A percentile compares a stretch with the other conserved stretches of the same genome.
phyloP scores from a whole-genome alignment of 1,284 basidiomycete genomes.

The Tylopilus sp. region DNA sequence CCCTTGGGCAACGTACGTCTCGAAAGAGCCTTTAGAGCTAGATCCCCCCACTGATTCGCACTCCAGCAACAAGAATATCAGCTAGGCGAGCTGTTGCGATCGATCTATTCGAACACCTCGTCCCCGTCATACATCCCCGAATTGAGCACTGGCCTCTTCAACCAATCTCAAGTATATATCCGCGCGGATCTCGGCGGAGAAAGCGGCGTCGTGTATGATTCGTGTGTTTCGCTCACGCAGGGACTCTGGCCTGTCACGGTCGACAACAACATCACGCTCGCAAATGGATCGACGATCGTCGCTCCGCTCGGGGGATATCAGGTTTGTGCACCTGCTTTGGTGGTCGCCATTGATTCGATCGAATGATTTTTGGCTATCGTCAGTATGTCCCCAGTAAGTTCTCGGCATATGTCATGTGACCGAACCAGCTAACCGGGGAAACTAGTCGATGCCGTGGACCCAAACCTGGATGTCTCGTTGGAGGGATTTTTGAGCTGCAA shows the following conservation, averaged over 20 bases:
- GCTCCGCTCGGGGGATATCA: slow-evolving; percentile 73
- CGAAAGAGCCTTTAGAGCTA: not conserved
- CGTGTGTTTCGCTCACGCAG: slow-evolving; percentile 66
- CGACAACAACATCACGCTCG: slow-evolving; percentile 55
- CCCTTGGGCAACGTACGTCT: slow-evolving; percentile 66
- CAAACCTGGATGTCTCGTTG: slow-evolving; percentile 55
- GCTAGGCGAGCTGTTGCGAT: slow-evolving; percentile 60
- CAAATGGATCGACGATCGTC: slow-evolving; percentile 67
- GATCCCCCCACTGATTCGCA: not conserved
- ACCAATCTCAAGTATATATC: slow-evolving; percentile 40
- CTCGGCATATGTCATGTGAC: slow-evolving; percentile 34
- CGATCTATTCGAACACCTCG: slow-evolving; percentile 57
- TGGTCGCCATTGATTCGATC: not conserved
- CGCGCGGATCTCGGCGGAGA: slow-evolving; percentile 77
- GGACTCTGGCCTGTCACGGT: slow-evolving; percentile 61
- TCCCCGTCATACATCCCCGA: slow-evolving; percentile 58
- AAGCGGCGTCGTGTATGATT: slow-evolving; percentile 68
- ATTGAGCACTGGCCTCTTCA: slow-evolving; percentile 51
- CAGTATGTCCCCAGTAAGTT: slow-evolving; percentile 60
- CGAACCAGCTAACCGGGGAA: slow-evolving; percentile 27
- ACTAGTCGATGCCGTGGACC: slow-evolving; percentile 63
- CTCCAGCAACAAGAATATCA: slow-evolving; percentile 53
- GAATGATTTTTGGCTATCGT: not conserved
- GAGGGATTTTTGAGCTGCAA: slow-evolving; percentile 64
- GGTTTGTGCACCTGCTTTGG: slow-evolving; percentile 33